phyloP scores from a whole-genome alignment of 257 asterid species.

The Leonotis leonurus region DNA sequence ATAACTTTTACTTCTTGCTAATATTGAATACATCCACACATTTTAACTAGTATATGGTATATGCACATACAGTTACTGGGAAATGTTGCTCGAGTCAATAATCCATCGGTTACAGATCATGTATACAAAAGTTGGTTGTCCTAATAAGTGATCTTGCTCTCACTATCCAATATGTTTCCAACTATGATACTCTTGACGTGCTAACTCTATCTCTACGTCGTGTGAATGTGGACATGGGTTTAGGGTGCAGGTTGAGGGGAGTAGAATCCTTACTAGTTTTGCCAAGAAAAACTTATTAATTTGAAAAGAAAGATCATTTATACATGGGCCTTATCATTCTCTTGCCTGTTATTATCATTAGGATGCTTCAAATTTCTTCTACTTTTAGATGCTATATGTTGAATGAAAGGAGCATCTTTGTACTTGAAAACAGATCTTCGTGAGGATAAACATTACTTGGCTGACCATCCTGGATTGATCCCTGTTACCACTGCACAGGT shows the following conservation, averaged over 20 bases:
- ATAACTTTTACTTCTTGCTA: neutral
- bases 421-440: constrained; percentile 64
- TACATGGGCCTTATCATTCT: neutral
- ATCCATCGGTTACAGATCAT: neutral
- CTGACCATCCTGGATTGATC: constrained; percentile 87
- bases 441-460: constrained; percentile 81
- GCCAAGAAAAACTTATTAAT: neutral
- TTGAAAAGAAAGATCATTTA: neutral
- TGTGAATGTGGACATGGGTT: neutral
- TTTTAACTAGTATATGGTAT: neutral
- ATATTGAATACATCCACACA: neutral
- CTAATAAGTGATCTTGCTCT: constrained; percentile 2
- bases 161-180: neutral
- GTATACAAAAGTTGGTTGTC: neutral
- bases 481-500: constrained; percentile 87
- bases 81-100: neutral
- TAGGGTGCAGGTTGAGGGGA: neutral
- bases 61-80: neutral
- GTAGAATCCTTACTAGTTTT: neutral
- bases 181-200: neutral
- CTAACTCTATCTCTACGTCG: neutral
- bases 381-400: neutral
- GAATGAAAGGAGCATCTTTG: neutral
- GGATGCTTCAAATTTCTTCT: neutral
- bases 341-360: neutral